These are phyloP conservation scores for Lactarius trivialis DNA, from an alignment of 768 basidiomycete species.

Conservation along the genomic window DNA sequence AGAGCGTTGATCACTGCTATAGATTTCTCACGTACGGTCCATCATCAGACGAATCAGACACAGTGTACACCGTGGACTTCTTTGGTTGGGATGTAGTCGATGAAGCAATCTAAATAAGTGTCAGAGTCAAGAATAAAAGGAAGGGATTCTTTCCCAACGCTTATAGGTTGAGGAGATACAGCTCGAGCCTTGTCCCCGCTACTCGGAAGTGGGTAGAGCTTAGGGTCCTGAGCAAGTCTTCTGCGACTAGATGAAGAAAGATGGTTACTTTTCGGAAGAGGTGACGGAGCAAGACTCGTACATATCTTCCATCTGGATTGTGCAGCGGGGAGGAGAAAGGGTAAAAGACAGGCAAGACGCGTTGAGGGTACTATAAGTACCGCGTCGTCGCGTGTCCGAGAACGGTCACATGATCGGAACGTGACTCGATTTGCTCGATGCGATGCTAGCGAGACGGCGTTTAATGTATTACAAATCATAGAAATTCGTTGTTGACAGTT, in stretches of 20 bases:
- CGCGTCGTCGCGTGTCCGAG: not conserved
- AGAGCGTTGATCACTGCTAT: not conserved
- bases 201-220: not conserved
- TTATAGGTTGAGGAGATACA: not conserved
- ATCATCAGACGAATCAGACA: conserved; percentile 24
- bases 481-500: not conserved
- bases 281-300: not conserved
- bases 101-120: conserved; percentile 1
- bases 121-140: not conserved
- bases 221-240: conserved; percentile 17
- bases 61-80: not conserved
- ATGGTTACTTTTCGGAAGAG: not conserved
- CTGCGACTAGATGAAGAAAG: conserved; percentile 6
- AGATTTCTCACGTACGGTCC: conserved; percentile 11
- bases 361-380: not conserved
- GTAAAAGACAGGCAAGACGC: not conserved
- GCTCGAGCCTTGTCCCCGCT: not conserved
- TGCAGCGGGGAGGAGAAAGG: not conserved
- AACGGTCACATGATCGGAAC: conserved; percentile 5
- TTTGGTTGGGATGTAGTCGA: conserved; percentile 5
- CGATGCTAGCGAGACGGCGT: too few relatives aligned
- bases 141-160: not conserved
- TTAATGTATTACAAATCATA: too few relatives aligned
- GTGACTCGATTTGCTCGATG: too few relatives aligned
- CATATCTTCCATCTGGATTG: conserved; percentile 14